Evolutionary conservation across 2,329 filamentous ascomycete species (phyloP).

Genomic region (Colletotrichum lini): DNA sequence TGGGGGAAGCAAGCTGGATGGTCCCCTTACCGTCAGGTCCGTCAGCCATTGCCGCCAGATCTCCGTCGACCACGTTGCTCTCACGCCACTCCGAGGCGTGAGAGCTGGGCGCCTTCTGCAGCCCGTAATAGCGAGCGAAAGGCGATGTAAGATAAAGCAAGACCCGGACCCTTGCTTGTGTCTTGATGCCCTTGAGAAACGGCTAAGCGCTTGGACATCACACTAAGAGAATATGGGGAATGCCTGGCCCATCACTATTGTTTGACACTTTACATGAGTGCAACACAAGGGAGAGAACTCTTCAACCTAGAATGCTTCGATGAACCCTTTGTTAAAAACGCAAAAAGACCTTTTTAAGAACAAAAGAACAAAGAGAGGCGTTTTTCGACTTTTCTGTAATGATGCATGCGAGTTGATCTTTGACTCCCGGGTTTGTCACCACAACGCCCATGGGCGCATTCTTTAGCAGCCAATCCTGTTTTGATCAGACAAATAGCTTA

Average conservation of each 20-base stretch:
- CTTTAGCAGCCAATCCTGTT: neutral
- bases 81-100: too few species aligned
- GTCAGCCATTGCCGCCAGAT: neutral
- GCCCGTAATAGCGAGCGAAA: too few species aligned
- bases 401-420: too few species aligned
- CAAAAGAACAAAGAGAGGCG: too few species aligned
- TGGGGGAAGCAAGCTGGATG: neutral
- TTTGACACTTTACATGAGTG: neutral
- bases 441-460: too few species aligned
- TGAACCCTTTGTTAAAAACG: too few species aligned
- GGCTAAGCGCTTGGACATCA: neutral
- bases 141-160: neutral
- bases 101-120: too few species aligned
- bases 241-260: neutral
- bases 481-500: neutral
- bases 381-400: too few species aligned
- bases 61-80: neutral
- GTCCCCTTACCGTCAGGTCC: conserved; percentile 12
- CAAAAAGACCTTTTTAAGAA: too few species aligned
- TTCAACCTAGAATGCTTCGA: too few species aligned
- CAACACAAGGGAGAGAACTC: too few species aligned
- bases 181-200: neutral
- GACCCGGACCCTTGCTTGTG: neutral
- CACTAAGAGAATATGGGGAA: neutral
- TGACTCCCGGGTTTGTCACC: neutral